A percentile compares a stretch with the other conserved stretches of the same genome.
phyloP scores from a whole-genome alignment of 148 eudicot genomes.

The Pouteria glomerata region DNA sequence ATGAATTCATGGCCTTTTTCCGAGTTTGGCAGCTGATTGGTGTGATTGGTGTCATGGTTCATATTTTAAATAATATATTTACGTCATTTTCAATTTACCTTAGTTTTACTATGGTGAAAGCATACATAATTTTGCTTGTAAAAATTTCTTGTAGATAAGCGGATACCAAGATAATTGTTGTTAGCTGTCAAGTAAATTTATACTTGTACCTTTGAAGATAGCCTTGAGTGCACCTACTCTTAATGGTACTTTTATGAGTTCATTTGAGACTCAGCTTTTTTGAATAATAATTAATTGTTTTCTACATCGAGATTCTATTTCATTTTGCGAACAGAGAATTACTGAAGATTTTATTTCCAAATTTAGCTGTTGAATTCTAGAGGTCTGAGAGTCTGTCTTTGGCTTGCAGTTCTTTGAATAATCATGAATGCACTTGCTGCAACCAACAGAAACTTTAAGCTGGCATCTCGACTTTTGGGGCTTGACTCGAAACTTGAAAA shows the following conservation, averaged over 20 bases:
- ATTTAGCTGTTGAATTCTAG: neutral
- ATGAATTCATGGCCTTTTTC: neutral
- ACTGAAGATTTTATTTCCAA: neutral
- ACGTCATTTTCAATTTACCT: neutral
- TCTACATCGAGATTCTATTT: neutral
- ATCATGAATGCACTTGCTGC: conserved; percentile 96
- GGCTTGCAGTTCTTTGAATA: conserved; percentile 11
- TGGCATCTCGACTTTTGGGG: conserved; percentile 76
- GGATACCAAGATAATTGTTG: neutral
- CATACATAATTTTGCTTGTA: neutral
- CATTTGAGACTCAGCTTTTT: neutral
- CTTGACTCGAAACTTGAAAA: conserved; percentile 83
- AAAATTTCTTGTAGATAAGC: neutral
- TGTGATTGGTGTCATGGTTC: neutral
- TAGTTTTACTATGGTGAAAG: neutral
- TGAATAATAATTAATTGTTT: neutral
- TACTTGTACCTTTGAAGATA: conserved; percentile 3
- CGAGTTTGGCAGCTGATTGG: neutral
- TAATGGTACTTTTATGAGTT: neutral
- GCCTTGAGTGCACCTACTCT: neutral
- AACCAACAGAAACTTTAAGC: conserved; percentile 87
- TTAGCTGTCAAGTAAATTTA: neutral
- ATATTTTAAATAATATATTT: neutral
- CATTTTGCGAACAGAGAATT: neutral
- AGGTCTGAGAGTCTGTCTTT: neutral